Evolutionary conservation across 2,329 filamentous ascomycete species (phyloP).

Genomic region (Arachnomyces sp.): DNA sequence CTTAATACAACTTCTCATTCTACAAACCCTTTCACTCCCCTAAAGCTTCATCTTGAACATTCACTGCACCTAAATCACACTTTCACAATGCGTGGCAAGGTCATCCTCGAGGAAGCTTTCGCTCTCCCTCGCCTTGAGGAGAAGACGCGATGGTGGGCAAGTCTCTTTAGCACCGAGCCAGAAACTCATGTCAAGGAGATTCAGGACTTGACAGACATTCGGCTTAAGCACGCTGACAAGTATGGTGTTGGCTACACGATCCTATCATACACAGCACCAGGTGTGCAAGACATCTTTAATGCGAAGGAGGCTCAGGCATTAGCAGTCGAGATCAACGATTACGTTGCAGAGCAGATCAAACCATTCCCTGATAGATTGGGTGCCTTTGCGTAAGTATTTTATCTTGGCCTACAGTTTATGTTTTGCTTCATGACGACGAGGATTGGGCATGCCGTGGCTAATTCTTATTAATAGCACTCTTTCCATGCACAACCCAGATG

Average conservation of each 20-base stretch:
- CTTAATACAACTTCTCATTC: no score
- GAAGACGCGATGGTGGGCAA: conserved; percentile 55
- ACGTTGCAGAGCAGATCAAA: conserved; percentile 38
- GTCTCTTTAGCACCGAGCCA: conserved; percentile 51
- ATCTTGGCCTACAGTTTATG: no score
- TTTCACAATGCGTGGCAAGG: conserved; percentile 49
- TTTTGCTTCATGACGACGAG: no score
- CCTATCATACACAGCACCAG: conserved; percentile 42
- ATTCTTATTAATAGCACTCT: conserved; percentile 18
- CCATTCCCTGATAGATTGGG: conserved; percentile 36
- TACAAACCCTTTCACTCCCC: background rate
- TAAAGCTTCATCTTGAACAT: background rate
- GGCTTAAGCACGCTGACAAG: conserved; percentile 37
- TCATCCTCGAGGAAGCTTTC: conserved; percentile 57
- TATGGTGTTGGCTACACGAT: conserved; percentile 43
- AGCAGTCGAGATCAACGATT: conserved; percentile 42
- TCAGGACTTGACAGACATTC: conserved; percentile 38
- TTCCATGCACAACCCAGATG: conserved; percentile 34
- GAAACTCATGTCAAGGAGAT: conserved; percentile 54
- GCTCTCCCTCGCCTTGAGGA: conserved; percentile 52
- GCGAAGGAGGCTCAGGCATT: conserved; percentile 36
- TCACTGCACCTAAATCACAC: background rate
- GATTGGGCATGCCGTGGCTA: no score
- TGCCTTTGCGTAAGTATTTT: conserved; percentile 31
- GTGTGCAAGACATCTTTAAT: conserved; percentile 42